These are phyloP conservation scores for Hsuehochloa calcarea DNA, from an alignment of 176 grass and related monocot genomes.

Conservation along the genomic window DNA sequence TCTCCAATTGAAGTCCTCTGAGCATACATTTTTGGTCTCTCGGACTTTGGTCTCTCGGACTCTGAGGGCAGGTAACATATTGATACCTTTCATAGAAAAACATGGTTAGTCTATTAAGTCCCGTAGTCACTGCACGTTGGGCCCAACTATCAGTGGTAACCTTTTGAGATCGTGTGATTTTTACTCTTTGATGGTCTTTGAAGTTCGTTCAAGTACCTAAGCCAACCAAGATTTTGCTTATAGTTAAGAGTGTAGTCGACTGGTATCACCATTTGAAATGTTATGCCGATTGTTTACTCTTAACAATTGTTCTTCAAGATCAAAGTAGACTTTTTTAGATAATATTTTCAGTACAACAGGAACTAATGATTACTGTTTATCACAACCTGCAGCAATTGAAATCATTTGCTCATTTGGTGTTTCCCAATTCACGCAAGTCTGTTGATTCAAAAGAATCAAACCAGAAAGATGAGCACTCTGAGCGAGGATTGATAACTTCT, in stretches of 20 bases:
- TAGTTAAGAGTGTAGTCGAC: not conserved
- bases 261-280: not conserved
- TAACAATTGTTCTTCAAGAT: not conserved
- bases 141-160: not conserved
- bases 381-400: constrained; percentile 65
- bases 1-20: no score
- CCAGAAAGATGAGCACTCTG: constrained; percentile 52
- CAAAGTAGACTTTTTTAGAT: not conserved
- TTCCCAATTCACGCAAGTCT: constrained; percentile 64
- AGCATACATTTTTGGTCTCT: not conserved
- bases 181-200: not conserved
- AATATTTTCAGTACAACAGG: not conserved
- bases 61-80: not conserved
- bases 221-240: not conserved
- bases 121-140: not conserved
- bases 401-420: constrained; percentile 84
- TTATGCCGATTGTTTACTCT: not conserved
- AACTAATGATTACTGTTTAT: not conserved
- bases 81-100: not conserved
- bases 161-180: not conserved
- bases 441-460: constrained; percentile 35
- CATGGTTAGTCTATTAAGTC: not conserved
- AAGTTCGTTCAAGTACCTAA: not conserved
- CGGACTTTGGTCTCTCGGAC: not conserved
- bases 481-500: constrained; percentile 63